Evolutionary conservation across 768 basidiomycete genomes (phyloP).

Genomic region (Russula compacta): DNA sequence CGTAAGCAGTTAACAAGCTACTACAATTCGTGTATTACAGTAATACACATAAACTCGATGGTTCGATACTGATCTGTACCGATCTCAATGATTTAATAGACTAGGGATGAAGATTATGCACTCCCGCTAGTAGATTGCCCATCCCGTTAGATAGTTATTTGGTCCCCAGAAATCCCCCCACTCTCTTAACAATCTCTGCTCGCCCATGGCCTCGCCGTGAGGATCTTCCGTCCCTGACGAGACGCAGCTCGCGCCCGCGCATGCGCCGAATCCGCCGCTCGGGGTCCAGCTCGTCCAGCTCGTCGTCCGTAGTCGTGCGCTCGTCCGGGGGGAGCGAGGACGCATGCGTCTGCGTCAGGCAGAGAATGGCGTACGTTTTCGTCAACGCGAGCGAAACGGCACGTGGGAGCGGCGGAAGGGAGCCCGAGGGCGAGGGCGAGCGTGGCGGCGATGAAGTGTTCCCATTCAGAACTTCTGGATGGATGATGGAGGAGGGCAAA

Average conservation of each 20-base stretch:
- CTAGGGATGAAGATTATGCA: not conserved
- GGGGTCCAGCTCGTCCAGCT: slow-evolving; percentile 57
- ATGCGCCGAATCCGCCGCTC: slow-evolving; percentile 63
- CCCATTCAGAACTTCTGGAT: too few relatives aligned
- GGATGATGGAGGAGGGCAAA: slow-evolving; percentile 1
- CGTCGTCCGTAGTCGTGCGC: slow-evolving; percentile 61
- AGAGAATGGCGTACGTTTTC: slow-evolving; percentile 66
- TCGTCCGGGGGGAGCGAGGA: slow-evolving; percentile 50
- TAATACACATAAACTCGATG: not conserved
- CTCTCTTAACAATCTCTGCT: not conserved
- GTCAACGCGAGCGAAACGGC: slow-evolving; percentile 63
- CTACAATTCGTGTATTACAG: not conserved
- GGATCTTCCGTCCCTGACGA: slow-evolving; percentile 73
- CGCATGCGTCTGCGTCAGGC: slow-evolving; percentile 50
- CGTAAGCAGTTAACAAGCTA: not conserved
- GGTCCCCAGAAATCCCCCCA: slow-evolving; percentile 11
- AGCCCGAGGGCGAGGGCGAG: not conserved
- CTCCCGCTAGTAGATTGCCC: not conserved
- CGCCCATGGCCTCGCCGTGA: slow-evolving; percentile 26
- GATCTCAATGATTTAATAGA: not conserved
- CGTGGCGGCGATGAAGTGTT: too few relatives aligned
- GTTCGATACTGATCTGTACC: not conserved
- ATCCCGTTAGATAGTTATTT: not conserved
- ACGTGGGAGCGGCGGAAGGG: slow-evolving; percentile 38
- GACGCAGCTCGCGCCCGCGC: slow-evolving; percentile 75